Conservation (phyloP, 2,329 filamentous ascomycete genomes). For the Ophiostoma quercus region DNA sequence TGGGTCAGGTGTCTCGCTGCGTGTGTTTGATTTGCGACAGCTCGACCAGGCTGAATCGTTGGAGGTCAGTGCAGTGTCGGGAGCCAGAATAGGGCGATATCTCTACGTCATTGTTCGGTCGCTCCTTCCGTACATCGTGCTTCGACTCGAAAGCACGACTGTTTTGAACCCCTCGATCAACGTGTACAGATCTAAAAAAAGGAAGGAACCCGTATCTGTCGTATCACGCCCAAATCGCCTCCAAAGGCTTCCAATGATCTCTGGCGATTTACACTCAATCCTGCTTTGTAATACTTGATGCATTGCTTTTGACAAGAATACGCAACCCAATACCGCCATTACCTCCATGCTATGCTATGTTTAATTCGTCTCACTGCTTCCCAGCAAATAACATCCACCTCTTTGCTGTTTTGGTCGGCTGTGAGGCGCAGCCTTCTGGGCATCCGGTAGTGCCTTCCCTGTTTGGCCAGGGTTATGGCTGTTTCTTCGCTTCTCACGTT, state of each 20-base stretch:
- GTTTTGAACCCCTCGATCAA: background rate
- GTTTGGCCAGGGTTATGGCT: background rate
- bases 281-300: background rate
- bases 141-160: background rate
- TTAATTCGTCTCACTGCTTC: slow-evolving; percentile 5
- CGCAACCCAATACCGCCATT: background rate
- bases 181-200: background rate
- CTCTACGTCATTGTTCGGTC: background rate
- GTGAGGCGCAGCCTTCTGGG: slow-evolving; percentile 20
- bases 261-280: background rate
- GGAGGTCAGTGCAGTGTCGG: background rate
- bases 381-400: background rate
- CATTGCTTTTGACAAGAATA: background rate
- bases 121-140: background rate
- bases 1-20: background rate
- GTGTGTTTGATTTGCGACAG: background rate
- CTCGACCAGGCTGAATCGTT: background rate
- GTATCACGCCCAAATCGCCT: background rate
- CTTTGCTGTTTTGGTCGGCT: background rate
- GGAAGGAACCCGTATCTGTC: slow-evolving; percentile 5
- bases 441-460: slow-evolving; percentile 19
- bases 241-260: background rate
- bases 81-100: background rate
- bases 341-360: background rate
- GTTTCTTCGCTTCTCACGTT: background rate